Conservation (phyloP, 352 stramenopile genomes). For the Phytopythium helicoides region DNA sequence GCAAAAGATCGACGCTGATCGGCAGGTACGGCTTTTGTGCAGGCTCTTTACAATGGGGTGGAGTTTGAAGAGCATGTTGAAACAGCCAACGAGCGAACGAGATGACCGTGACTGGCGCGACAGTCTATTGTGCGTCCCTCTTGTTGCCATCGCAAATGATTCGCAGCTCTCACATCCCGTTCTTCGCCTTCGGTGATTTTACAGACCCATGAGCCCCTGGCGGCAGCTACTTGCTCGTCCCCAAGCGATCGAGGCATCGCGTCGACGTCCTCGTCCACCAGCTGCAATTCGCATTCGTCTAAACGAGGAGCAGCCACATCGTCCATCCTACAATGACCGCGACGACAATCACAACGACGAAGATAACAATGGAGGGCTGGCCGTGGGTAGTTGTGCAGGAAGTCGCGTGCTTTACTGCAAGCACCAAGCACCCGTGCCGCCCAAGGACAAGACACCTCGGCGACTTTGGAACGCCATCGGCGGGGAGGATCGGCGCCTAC, state of each 20-base stretch:
- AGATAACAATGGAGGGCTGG: neutral
- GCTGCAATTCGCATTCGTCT: neutral
- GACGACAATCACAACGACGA: neutral
- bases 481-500: conserved; percentile 66
- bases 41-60: too few relatives aligned
- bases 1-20: neutral
- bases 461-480: conserved; percentile 80
- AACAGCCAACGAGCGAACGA: conserved; percentile 3
- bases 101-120: conserved; percentile 37
- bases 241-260: neutral
- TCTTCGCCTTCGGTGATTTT: conserved; percentile 2
- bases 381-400: conserved; percentile 6
- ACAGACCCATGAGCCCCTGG: conserved; percentile 28
- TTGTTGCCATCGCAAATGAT: neutral
- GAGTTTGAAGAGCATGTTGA: conserved; percentile 22
- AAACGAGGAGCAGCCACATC: neutral
- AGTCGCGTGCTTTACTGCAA: conserved; percentile 49
- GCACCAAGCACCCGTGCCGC: conserved; percentile 47
- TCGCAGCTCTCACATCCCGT: neutral
- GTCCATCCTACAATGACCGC: neutral
- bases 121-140: conserved; percentile 28
- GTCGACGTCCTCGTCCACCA: neutral
- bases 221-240: conserved; percentile 6
- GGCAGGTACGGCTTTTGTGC: too few relatives aligned
- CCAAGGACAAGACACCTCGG: conserved; percentile 58